Evolutionary conservation across 345 rosid genomes (phyloP).

Genomic region (Populus deltoides): DNA sequence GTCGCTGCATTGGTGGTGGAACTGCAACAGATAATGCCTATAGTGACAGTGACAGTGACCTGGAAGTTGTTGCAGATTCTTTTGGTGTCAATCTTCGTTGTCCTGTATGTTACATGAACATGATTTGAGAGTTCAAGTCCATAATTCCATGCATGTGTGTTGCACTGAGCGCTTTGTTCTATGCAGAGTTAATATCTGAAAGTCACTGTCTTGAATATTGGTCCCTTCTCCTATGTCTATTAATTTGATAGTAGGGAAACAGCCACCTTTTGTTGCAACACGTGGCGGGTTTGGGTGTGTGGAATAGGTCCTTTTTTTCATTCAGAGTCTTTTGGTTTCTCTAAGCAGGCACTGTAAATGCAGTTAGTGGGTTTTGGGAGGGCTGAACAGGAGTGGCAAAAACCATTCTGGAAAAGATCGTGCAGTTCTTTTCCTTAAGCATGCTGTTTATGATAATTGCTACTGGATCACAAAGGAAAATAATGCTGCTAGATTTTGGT

Average conservation of each 20-base stretch:
- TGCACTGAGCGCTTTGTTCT: background rate
- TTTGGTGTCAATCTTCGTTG: slow-evolving; percentile 81
- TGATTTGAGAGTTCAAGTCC: background rate
- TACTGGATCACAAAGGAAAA: background rate
- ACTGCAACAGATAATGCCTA: slow-evolving; percentile 72
- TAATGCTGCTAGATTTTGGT: background rate
- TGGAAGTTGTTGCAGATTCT: slow-evolving; percentile 95
- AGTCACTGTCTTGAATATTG: background rate
- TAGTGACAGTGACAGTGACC: slow-evolving; percentile 96
- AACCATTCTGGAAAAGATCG: background rate
- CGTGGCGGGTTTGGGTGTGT: background rate
- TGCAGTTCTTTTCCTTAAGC: background rate
- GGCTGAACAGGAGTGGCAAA: background rate
- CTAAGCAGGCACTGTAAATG: background rate
- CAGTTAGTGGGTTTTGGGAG: background rate
- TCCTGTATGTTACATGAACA: slow-evolving; percentile 62
- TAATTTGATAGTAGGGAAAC: background rate
- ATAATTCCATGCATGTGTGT: background rate
- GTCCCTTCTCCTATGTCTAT: background rate
- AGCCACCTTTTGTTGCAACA: background rate
- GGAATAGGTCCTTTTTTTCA: background rate
- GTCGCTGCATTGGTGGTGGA: slow-evolving; percentile 93
- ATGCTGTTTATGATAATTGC: background rate
- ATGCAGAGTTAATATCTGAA: background rate
- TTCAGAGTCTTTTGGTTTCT: background rate